Evolutionary conservation across 108 stramenopile genomes (phyloP), one percentile per base, ranked within the genome.

Genomic region (Skeletonema costatum): DNA sequence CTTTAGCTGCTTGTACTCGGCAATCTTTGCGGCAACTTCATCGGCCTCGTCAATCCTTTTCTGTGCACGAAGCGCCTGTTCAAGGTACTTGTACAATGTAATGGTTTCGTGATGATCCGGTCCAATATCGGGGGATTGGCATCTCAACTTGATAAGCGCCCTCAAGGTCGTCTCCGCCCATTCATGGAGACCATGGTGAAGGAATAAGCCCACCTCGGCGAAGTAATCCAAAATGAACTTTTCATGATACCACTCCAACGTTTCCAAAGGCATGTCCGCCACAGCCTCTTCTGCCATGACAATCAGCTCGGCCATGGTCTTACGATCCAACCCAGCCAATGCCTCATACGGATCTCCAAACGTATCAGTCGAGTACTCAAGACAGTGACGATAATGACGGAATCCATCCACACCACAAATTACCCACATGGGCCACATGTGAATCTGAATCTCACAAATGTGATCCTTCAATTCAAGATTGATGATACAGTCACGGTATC

Each of bases 201-300:
- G 81, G 75, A 95, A 95, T 35, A 95, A 53, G 4, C 92, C 92
- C 66, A 84, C 87, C 74, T 95, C 94, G 53, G 92, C 92, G 82
- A 95, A 95, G 83, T 95, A 95, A 71, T 95, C 94, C 68, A 95
- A 60, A 58, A 95, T 95, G 59, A 76, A 89, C 78, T 95, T 93
- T 71, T 95, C 94, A 38, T 95, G 94, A 74, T 92, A 92, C 94
- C 94, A 95, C 63, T 95, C 94, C 66, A 95, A 78, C n/a, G 81
- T 88, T 11, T 92, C 92, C 71, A 95, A 70, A 1, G 94, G 94
- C 65, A 90, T 95, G 17, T 86, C 92, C 2, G 92, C 92, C 2
- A 95, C 94, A 2, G 94, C 94, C 68, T 95, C 94, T 82, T 95
- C 94, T 2, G 94, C 87, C 94, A 95, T 95, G 67, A 93, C 90